Evolutionary conservation across 352 stramenopile species (phyloP).

Genomic region (Elongisporangium anandrum): DNA sequence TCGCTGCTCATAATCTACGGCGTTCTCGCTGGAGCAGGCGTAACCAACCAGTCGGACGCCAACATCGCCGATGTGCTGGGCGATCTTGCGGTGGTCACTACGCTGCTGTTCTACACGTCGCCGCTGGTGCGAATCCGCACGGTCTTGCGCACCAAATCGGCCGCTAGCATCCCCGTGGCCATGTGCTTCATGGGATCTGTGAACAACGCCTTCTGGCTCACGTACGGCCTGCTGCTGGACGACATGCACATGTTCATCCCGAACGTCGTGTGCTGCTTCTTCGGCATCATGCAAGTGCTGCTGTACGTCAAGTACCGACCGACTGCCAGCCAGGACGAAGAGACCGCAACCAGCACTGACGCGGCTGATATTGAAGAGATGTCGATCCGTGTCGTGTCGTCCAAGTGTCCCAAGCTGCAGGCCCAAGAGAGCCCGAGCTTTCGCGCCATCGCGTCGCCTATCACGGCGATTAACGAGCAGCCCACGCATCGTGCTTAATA

Average conservation of each 20-base stretch:
- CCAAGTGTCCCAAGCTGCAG: too few species aligned
- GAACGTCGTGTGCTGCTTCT: constrained; percentile 4
- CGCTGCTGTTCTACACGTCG: not conserved
- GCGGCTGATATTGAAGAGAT: too few species aligned
- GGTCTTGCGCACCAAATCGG: constrained; percentile 4
- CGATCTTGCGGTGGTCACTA: too few species aligned
- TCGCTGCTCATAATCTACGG: constrained; percentile 11
- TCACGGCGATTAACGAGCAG: too few species aligned
- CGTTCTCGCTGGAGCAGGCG: constrained; percentile 11
- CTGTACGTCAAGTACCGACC: constrained; percentile 19
- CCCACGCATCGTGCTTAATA: too few species aligned
- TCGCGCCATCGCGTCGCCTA: too few species aligned
- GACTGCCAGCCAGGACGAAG: too few species aligned
- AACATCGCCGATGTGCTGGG: constrained; percentile 6
- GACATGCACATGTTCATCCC: constrained; percentile 9
- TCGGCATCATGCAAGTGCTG: constrained; percentile 20
- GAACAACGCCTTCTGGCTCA: constrained; percentile 7
- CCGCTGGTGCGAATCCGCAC: constrained; percentile 5
- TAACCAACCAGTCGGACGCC: constrained; percentile 8
- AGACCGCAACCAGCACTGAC: too few species aligned
- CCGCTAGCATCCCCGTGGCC: not conserved
- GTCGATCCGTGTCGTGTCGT: too few species aligned
- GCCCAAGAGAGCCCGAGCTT: too few species aligned
- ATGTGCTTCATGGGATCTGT: constrained; percentile 6
- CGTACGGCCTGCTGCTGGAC: constrained; percentile 10